Evolutionary conservation across 306 rosid species (phyloP), one percentile per base, ranked within the genome.

Genomic region (Canavalia ensiformis): DNA sequence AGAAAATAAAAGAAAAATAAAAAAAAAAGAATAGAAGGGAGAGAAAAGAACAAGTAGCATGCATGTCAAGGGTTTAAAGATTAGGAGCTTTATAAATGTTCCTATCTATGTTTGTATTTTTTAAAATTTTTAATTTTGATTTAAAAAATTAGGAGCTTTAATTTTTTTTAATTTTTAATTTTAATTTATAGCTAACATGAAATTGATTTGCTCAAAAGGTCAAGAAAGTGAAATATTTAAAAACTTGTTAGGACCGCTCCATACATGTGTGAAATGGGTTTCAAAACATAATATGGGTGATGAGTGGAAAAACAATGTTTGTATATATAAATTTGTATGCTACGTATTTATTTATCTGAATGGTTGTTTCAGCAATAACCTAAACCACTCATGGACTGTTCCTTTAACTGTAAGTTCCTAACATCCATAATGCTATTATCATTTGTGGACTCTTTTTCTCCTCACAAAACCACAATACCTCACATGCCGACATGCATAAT

Each of bases 241-340:
- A 62, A 68, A 66, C 50, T 60, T 8, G 11, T 4, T 37, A 64
- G 86, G 88, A 18, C 90, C 80, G 74, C 70, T 65, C 46, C 46
- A 72, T 62, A 12, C 58, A 81, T 85, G 92, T 92, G 94, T 82
- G 89, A 88, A 78, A 77, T 75, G 92, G 94, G 91, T 29, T 87
- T 92, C 54, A 79, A 13, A 63, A 74, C 75, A 68, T 80, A 90
- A 84, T 86, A 84, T 90, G 94, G 94, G 88, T 88, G 92, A 88
- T 87, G 88, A 79, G 41, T 88, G 84, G 88, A 76, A 59, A 56
- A 51, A 54, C 37, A 42, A 12, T 28, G 83, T 42, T 37, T 80
- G 72, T 56, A 72, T 75, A 62, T 7, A 29, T 74, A 35, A 81
- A 60, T 44, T 74, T 73, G 47, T 33, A 35, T 57, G 71, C 46